phyloP scores from a whole-genome alignment of 1,139 yeast species.

The Diutina sp. region DNA sequence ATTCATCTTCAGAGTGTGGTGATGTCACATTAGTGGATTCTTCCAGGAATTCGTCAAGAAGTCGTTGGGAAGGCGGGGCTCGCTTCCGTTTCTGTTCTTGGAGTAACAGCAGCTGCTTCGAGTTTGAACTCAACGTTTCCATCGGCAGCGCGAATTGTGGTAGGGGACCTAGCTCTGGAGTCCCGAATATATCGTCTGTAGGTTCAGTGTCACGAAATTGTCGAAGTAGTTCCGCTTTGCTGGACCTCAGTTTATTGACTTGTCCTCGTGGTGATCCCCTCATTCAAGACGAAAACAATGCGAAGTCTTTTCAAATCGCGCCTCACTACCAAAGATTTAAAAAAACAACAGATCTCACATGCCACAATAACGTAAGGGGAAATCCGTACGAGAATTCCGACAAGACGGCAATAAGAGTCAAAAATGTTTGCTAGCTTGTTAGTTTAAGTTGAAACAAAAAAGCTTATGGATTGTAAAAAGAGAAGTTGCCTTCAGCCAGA shows the following conservation, averaged over 20 bases:
- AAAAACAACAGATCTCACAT: too few relatives aligned
- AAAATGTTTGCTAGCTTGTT: too few relatives aligned
- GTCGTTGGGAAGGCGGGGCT: background rate
- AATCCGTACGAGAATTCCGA: background rate
- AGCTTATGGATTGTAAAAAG: background rate
- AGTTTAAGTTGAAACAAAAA: background rate
- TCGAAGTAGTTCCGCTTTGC: background rate
- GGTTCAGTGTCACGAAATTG: background rate
- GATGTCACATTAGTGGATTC: background rate
- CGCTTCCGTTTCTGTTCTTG: background rate
- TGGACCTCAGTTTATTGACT: background rate
- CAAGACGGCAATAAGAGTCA: too few relatives aligned
- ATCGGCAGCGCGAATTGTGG: background rate
- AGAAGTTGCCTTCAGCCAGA: slow-evolving; percentile 57
- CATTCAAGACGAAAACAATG: background rate
- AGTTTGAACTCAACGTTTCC: background rate
- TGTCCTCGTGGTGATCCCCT: background rate
- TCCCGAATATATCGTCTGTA: background rate
- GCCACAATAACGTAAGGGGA: background rate
- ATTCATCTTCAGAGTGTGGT: background rate
- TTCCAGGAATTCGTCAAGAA: background rate
- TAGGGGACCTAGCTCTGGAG: background rate
- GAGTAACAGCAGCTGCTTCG: background rate
- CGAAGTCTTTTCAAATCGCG: background rate
- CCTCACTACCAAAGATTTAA: background rate